These are phyloP conservation scores for Coniella lustricola DNA, from an alignment of 2,329 filamentous ascomycete genomes.

Conservation along the genomic window DNA sequence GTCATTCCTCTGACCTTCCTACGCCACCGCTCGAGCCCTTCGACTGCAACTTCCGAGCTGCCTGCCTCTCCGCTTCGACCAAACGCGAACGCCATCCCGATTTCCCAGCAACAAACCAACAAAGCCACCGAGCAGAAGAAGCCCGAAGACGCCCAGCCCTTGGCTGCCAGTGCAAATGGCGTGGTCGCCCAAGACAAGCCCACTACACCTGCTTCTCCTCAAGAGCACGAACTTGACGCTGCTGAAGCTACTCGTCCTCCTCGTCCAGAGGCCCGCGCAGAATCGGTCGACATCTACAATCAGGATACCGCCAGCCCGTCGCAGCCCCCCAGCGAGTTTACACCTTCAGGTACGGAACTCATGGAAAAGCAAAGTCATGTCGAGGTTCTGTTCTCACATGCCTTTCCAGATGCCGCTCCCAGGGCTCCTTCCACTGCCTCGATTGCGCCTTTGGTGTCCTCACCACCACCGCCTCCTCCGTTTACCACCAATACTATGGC, in stretches of 20 bases:
- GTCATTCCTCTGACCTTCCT: slow-evolving; percentile 13
- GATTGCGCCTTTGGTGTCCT: not conserved
- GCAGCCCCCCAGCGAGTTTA: slow-evolving; percentile 6
- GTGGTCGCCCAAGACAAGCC: not conserved
- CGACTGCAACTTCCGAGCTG: slow-evolving; percentile 6
- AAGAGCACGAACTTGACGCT: slow-evolving; percentile 2
- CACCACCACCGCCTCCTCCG: slow-evolving; percentile 14
- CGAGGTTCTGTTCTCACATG: not conserved
- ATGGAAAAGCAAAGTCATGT: not conserved
- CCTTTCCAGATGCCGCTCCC: slow-evolving; percentile 4
- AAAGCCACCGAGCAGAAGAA: too few species aligned
- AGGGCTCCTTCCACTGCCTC: slow-evolving; percentile 10
- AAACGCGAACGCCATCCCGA: slow-evolving; percentile 9
- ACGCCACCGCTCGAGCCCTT: slow-evolving; percentile 11
- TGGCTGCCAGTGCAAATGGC: not conserved
- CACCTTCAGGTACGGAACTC: slow-evolving; percentile 13
- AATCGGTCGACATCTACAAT: slow-evolving; percentile 1
- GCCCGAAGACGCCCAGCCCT: not conserved
- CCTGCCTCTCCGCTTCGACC: slow-evolving; percentile 12
- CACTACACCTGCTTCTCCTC: not conserved
- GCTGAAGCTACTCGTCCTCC: not conserved
- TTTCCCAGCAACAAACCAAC: not conserved
- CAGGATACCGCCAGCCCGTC: slow-evolving; percentile 5
- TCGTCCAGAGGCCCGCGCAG: slow-evolving; percentile 2
- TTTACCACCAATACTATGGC: too few species aligned